Conservation (phyloP, 2,329 filamentous ascomycete genomes). For the Grosmannia clavigera region DNA sequence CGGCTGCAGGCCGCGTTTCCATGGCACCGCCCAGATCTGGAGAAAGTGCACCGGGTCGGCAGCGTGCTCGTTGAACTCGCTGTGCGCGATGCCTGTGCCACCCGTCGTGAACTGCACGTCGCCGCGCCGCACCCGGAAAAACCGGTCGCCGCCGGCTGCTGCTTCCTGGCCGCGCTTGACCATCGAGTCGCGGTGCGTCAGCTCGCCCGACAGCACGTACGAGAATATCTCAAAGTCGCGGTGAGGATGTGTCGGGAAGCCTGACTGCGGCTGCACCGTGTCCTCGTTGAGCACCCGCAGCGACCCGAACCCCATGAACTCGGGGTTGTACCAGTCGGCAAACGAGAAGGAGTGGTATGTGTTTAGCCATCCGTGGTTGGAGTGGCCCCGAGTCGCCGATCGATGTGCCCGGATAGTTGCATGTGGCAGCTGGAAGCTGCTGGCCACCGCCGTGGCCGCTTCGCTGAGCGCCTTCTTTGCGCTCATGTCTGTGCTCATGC, state of each 20-base stretch:
- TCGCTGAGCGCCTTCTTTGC: conserved; percentile 13
- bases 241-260: conserved; percentile 78
- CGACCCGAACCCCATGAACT: conserved; percentile 57
- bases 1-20: conserved; percentile 58
- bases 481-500: conserved; percentile 5
- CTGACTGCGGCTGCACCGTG: conserved; percentile 58
- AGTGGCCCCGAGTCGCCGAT: conserved; percentile 60
- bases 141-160: conserved; percentile 42
- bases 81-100: conserved; percentile 70
- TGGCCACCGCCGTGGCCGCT: conserved; percentile 25
- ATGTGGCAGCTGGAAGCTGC: conserved; percentile 48
- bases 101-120: conserved; percentile 86
- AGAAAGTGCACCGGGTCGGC: conserved; percentile 67
- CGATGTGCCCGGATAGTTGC: conserved; percentile 65
- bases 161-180: conserved; percentile 55
- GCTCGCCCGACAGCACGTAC: conserved; percentile 70
- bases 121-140: conserved; percentile 60
- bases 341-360: conserved; percentile 82
- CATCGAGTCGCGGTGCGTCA: conserved; percentile 83
- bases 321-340: conserved; percentile 56
- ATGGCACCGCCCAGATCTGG: conserved; percentile 80
- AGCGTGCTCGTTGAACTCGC: conserved; percentile 66
- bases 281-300: conserved; percentile 85
- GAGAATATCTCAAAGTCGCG: conserved; percentile 82
- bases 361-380: conserved; percentile 78